Conservation (phyloP, 306 rosid species). For the Lupinus albus region DNA sequence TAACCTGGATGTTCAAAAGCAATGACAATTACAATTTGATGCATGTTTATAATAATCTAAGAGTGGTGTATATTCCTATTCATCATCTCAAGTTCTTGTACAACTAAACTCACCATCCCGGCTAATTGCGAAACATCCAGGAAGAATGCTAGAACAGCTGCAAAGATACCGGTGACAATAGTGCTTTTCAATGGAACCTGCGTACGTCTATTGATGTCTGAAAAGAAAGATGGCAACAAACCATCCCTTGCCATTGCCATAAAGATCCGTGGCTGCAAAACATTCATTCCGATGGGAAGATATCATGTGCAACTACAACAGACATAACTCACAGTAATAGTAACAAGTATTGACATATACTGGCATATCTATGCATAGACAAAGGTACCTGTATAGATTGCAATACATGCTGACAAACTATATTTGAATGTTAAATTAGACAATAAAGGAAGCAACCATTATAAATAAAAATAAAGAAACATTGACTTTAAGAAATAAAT, state of each 20-base stretch:
- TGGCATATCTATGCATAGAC: slow-evolving; percentile 21
- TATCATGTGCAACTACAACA: slow-evolving; percentile 28
- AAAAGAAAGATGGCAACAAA: slow-evolving; percentile 57
- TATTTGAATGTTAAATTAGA: not conserved
- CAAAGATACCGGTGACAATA: slow-evolving; percentile 53
- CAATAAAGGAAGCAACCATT: not conserved
- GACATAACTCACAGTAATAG: slow-evolving; percentile 25
- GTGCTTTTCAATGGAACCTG: slow-evolving; percentile 59
- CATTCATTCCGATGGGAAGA: slow-evolving; percentile 6
- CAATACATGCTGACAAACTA: slow-evolving; percentile 4
- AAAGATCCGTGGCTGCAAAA: slow-evolving; percentile 66
- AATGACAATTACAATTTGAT: slow-evolving; percentile 1
- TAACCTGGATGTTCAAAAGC: slow-evolving; percentile 54
- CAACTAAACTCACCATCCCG: slow-evolving; percentile 66
- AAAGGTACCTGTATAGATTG: not conserved
- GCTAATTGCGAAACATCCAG: slow-evolving; percentile 81
- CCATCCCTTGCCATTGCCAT: slow-evolving; percentile 77
- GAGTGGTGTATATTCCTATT: slow-evolving; percentile 9
- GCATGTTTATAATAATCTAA: slow-evolving; percentile 33
- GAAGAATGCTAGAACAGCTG: slow-evolving; percentile 71
- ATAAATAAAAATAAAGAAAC: not conserved
- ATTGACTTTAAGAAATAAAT: not conserved
- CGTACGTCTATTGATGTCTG: slow-evolving; percentile 47
- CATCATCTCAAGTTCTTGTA: slow-evolving; percentile 21
- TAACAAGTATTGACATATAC: not conserved